Percentiles rank a stretch among this genome's conserved stretches.
These are phyloP conservation scores for Coemansia sp. DNA, from an alignment of 192 early-diverging fungal genomes.

Conservation along the genomic window DNA sequence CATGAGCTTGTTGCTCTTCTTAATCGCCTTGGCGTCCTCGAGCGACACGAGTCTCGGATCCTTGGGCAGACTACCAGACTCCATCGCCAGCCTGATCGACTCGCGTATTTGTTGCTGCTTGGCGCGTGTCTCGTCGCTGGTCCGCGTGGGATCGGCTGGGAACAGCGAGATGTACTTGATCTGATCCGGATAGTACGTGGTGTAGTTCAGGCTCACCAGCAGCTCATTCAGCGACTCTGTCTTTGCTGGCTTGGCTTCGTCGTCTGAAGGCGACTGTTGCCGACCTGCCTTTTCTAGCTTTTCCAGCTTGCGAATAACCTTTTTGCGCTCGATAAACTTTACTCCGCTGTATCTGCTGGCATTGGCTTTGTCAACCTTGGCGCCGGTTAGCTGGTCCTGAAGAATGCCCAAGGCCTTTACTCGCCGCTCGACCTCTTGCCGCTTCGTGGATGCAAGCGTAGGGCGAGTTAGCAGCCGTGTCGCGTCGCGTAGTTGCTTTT, in stretches of 20 bases:
- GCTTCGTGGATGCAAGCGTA: conserved; percentile 27
- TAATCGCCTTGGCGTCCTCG: conserved; percentile 40
- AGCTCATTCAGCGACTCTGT: conserved; percentile 8
- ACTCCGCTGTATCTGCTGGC: conserved; percentile 39
- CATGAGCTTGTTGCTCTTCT: conserved; percentile 28
- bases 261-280: not conserved
- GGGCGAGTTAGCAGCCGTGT: conserved; percentile 24
- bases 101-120: conserved; percentile 21
- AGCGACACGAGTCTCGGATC: conserved; percentile 28
- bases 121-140: conserved; percentile 25
- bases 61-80: conserved; percentile 28
- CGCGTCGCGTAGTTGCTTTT: conserved; percentile 37
- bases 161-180: conserved; percentile 53
- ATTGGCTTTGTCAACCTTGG: conserved; percentile 31
- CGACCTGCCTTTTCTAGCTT: conserved; percentile 18
- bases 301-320: conserved; percentile 35
- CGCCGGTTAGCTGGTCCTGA: conserved; percentile 23
- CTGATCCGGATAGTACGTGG: conserved; percentile 50
- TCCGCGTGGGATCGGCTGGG: conserved; percentile 36
- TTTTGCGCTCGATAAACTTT: conserved; percentile 56
- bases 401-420: conserved; percentile 32
- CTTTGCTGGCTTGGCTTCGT: not conserved
- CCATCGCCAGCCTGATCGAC: conserved; percentile 34
- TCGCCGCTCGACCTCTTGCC: conserved; percentile 37
- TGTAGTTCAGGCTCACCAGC: conserved; percentile 46